Conservation (phyloP, 176 grass and related monocot species). For the Aechmea fasciata region DNA sequence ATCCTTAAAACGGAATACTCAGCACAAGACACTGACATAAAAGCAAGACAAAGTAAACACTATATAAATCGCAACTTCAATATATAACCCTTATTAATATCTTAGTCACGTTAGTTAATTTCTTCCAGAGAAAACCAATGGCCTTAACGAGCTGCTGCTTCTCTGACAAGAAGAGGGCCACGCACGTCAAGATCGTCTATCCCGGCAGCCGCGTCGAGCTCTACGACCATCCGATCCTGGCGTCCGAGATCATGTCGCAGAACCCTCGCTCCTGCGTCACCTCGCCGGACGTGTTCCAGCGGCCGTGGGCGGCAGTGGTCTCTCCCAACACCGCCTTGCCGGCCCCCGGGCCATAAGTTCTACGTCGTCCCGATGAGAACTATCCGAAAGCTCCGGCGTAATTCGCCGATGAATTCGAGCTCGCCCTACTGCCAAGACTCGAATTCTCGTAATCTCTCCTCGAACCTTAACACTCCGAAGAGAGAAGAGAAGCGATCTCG, state of each 20-base stretch:
- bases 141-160: constrained; percentile 21
- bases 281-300: constrained; percentile 41
- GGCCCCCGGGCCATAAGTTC: constrained; percentile 34
- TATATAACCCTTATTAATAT: no score
- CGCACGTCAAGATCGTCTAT: constrained; percentile 44
- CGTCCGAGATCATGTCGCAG: constrained; percentile 36
- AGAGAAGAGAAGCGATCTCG: not conserved
- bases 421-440: not conserved
- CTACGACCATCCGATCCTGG: constrained; percentile 34
- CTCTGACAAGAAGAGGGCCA: constrained; percentile 2
- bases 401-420: not conserved
- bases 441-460: no score
- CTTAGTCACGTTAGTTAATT: no score
- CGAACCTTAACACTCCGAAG: not conserved
- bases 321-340: constrained; percentile 35
- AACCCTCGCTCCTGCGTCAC: constrained; percentile 50
- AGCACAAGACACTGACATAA: no score
- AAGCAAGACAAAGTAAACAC: no score
- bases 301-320: constrained; percentile 24
- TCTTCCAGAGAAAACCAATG: not conserved
- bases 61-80: no score
- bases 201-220: constrained; percentile 42
- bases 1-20: no score
- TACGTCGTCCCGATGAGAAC: constrained; percentile 45
- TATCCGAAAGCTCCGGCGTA: constrained; percentile 33